Evolutionary conservation across 148 eudicot species (phyloP).

Genomic region (Spergularia bocconei): DNA sequence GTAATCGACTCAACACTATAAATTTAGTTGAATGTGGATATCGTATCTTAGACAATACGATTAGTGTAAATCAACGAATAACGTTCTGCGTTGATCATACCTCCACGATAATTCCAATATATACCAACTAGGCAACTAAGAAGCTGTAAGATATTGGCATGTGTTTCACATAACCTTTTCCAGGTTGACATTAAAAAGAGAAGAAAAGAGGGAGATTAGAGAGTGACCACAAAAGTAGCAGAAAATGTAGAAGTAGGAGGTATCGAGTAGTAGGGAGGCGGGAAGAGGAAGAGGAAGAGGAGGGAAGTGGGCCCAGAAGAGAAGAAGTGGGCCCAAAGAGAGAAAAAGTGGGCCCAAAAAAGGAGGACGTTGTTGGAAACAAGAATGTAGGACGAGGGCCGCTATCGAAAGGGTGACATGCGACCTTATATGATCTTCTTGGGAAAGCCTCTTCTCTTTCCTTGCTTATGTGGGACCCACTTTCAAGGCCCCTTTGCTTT

Average conservation of each 20-base stretch:
- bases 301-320: constrained; percentile 10
- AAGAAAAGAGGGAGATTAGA: no score
- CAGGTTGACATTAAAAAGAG: no score
- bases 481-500: constrained; percentile 16
- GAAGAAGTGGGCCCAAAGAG: not conserved
- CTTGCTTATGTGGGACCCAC: not conserved
- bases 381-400: constrained; percentile 39
- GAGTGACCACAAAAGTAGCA: not conserved
- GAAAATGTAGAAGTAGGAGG: not conserved
- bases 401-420: constrained; percentile 40
- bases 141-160: no score
- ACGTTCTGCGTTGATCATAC: no score
- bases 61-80: no score
- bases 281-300: not conserved
- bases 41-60: no score
- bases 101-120: no score
- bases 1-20: no score
- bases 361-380: constrained; percentile 31
- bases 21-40: no score
- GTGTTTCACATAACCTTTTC: no score
- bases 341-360: constrained; percentile 15
- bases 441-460: constrained; percentile 1
- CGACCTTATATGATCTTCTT: constrained; percentile 39
- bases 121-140: no score
- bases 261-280: not conserved